phyloP scores from a whole-genome alignment of 192 early-diverging fungal species.

The Coemansia sp. region DNA sequence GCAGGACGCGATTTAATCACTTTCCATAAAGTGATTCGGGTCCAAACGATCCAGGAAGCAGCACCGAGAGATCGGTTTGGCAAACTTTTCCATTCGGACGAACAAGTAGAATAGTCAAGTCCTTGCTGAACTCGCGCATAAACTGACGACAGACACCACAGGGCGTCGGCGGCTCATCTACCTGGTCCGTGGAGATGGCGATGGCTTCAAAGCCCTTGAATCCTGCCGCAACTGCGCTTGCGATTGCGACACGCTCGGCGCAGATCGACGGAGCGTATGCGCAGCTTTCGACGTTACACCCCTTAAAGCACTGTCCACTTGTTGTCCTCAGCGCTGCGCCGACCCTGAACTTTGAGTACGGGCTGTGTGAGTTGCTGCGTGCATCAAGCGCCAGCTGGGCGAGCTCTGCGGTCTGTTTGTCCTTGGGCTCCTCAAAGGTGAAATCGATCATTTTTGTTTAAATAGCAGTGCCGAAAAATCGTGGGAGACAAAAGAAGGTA shows the following conservation, averaged over 20 bases:
- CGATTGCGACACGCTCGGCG: slow-evolving; percentile 86
- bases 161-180: slow-evolving; percentile 57
- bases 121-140: slow-evolving; percentile 76
- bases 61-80: slow-evolving; percentile 53
- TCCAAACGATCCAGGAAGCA: slow-evolving; percentile 74
- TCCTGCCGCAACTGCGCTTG: slow-evolving; percentile 86
- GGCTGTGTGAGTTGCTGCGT: slow-evolving; percentile 75
- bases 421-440: slow-evolving; percentile 26
- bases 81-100: slow-evolving; percentile 57
- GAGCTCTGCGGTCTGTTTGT: slow-evolving; percentile 22
- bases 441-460: slow-evolving; percentile 16
- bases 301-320: slow-evolving; percentile 63
- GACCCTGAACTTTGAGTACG: slow-evolving; percentile 91
- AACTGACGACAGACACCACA: slow-evolving; percentile 75
- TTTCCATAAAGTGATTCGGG: slow-evolving; percentile 55
- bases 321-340: slow-evolving; percentile 77
- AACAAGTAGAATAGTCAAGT: slow-evolving; percentile 61
- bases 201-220: slow-evolving; percentile 70
- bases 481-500: too few species aligned
- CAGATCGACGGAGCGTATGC: slow-evolving; percentile 85
- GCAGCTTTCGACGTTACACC: slow-evolving; percentile 90
- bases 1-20: slow-evolving; percentile 5
- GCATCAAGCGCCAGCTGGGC: slow-evolving; percentile 49
- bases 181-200: slow-evolving; percentile 67
- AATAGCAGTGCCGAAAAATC: background rate